phyloP scores from a whole-genome alignment of 257 asterid species.

The Cinchona pubescens region DNA sequence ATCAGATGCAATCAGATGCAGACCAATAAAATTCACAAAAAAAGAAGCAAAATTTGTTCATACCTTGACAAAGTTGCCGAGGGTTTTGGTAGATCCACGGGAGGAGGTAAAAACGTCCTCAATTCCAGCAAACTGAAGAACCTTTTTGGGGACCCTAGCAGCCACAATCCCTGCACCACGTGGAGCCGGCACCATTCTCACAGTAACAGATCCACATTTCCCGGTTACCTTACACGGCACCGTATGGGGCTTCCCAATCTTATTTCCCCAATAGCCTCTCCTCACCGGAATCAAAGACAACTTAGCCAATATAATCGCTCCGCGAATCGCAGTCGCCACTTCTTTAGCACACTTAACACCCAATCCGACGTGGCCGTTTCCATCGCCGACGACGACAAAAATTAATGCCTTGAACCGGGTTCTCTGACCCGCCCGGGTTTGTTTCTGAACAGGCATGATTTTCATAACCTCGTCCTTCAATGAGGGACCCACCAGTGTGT shows the following conservation, averaged over 20 bases:
- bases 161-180: conserved; percentile 90
- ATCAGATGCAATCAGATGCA: no score
- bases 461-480: no score
- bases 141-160: conserved; percentile 87
- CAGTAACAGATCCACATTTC: conserved; percentile 86
- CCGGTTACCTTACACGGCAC: conserved; percentile 95
- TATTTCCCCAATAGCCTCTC: conserved; percentile 93
- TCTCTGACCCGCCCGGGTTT: no score
- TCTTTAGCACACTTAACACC: conserved; percentile 92
- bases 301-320: conserved; percentile 76
- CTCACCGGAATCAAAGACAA: conserved; percentile 74
- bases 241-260: conserved; percentile 83
- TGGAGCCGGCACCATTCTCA: conserved; percentile 91
- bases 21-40: no score
- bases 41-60: no score
- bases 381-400: conserved; percentile 85
- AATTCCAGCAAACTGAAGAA: conserved; percentile 87
- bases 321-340: conserved; percentile 90
- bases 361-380: conserved; percentile 78
- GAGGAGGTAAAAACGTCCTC: conserved; percentile 84
- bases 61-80: no score
- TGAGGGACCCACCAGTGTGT: no score
- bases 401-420: no score
- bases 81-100: conserved; percentile 89
- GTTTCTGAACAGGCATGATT: no score